Conservation (phyloP, 768 basidiomycete genomes). For the Tephrocybe sp. region DNA sequence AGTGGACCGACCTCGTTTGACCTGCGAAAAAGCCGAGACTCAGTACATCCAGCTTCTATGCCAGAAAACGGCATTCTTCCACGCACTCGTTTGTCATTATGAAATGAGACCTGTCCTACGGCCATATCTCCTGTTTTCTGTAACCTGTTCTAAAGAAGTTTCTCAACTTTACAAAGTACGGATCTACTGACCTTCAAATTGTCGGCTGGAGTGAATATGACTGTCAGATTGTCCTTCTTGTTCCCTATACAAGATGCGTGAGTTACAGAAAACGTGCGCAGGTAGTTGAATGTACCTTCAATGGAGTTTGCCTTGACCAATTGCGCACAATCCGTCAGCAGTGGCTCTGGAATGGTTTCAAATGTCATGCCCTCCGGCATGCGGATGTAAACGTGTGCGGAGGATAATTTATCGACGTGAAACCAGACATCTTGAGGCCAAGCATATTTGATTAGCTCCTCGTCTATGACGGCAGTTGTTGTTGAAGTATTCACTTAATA, state of each 20-base stretch:
- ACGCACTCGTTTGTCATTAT: slow-evolving; percentile 80
- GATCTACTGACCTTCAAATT: slow-evolving; percentile 75
- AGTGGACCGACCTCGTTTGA: slow-evolving; percentile 64
- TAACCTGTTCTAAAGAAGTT: background rate
- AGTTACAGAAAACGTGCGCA: background rate
- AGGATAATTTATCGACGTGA: slow-evolving; percentile 97
- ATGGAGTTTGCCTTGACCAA: slow-evolving; percentile 98
- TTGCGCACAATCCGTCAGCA: slow-evolving; percentile 87
- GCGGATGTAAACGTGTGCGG: slow-evolving; percentile 95
- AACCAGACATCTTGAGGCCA: slow-evolving; percentile 92
- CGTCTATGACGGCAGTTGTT: slow-evolving; percentile 53
- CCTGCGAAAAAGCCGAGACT: slow-evolving; percentile 36
- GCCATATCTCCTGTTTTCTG: slow-evolving; percentile 99
- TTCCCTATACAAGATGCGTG: slow-evolving; percentile 60
- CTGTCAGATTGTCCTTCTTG: slow-evolving; percentile 89
- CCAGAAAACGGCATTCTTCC: background rate
- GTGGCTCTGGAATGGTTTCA: slow-evolving; percentile 79
- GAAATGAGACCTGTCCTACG: slow-evolving; percentile 93
- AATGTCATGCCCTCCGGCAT: slow-evolving; percentile 79
- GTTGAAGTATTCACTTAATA: background rate
- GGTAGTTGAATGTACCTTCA: slow-evolving; percentile 55
- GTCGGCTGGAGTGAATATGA: slow-evolving; percentile 91
- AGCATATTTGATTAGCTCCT: slow-evolving; percentile 91
- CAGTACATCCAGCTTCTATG: background rate
- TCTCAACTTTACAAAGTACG: background rate